A percentile compares a stretch with the other conserved stretches of the same genome.
Conservation (phyloP, 192 early-diverging fungal genomes). For the Dimargaris verticillata region DNA sequence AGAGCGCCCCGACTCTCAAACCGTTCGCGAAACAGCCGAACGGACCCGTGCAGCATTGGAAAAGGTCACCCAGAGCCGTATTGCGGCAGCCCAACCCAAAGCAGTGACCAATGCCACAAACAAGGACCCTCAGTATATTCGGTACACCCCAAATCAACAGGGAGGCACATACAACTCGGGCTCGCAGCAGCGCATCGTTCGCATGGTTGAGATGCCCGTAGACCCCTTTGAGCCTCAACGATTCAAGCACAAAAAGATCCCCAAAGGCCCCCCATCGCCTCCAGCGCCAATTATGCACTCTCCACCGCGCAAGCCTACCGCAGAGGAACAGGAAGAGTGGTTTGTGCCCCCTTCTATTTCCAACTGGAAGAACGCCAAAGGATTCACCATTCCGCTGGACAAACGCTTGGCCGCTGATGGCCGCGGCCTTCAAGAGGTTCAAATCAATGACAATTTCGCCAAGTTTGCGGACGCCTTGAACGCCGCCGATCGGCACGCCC, state of each 20-base stretch:
- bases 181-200: constrained; percentile 75
- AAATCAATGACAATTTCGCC: constrained; percentile 93
- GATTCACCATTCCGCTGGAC: constrained; percentile 96
- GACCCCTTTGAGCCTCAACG: constrained; percentile 95
- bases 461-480: constrained; percentile 86
- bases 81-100: constrained; percentile 44
- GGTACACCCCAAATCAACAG: constrained; percentile 76
- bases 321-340: constrained; percentile 94
- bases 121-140: constrained; percentile 64
- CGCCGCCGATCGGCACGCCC: constrained; percentile 82
- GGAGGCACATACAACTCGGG: constrained; percentile 51
- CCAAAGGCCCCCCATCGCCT: constrained; percentile 68
- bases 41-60: constrained; percentile 80
- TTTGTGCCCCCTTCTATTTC: constrained; percentile 95
- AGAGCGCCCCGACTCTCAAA: constrained; percentile 61
- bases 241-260: constrained; percentile 83
- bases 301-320: constrained; percentile 88
- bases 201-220: constrained; percentile 83
- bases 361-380: constrained; percentile 99
- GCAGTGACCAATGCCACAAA: constrained; percentile 27
- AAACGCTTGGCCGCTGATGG: constrained; percentile 96
- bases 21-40: constrained; percentile 65
- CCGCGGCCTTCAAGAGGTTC: constrained; percentile 76
- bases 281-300: constrained; percentile 97
- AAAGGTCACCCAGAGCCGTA: constrained; percentile 64